Evolutionary conservation across 768 basidiomycete species (phyloP), one percentile per base, ranked within the genome.

Genomic region (Goffeauzyma gilvescens): DNA sequence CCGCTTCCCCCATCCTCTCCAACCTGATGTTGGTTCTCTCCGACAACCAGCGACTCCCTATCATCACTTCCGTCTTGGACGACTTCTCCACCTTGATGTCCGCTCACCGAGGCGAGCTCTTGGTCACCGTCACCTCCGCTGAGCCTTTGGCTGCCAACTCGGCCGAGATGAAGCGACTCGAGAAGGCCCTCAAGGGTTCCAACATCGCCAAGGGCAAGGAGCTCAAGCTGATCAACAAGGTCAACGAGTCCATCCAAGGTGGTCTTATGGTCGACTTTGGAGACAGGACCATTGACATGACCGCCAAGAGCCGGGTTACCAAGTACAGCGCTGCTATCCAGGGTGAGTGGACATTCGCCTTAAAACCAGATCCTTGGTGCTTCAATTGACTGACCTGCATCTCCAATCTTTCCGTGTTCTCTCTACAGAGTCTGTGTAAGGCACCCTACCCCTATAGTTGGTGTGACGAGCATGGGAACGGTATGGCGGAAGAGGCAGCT

Each of bases 281-380:
- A 50, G 93, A 95, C 71, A 90, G 90, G 72, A 86, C 85, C 41
- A 81, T 98, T 55, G 93, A 98, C 68, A 73, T 96, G 46, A 89
- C 84, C 54, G 87, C 90, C 43, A 78, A 77, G 37, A 85, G 84
- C 25, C 82, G 84, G 42, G 85, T 96, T 57, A 90, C 78, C 63
- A 90, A 87, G 67, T 75, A 95, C 60, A 95, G 95, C 73, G 75
- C 74, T 52, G 72, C 80, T 57, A 70, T 96, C 38, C 74, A 79
- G 62, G 76, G 86, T 84, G 65, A 51, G 81, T 69, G 10, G n/a
- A n/a, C n/a, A n/a, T n/a, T n/a, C n/a, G n/a, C n/a, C n/a, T 23
- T 40, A 33, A 37, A 34, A 35, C 24, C 34, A 23, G 33, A 12
- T 38, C 5, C 26, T 41, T 30, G n/a, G n/a, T n/a, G n/a, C n/a